Evolutionary conservation across 2,329 filamentous ascomycete species (phyloP).

Genomic region (Aureobasidium sp.): DNA sequence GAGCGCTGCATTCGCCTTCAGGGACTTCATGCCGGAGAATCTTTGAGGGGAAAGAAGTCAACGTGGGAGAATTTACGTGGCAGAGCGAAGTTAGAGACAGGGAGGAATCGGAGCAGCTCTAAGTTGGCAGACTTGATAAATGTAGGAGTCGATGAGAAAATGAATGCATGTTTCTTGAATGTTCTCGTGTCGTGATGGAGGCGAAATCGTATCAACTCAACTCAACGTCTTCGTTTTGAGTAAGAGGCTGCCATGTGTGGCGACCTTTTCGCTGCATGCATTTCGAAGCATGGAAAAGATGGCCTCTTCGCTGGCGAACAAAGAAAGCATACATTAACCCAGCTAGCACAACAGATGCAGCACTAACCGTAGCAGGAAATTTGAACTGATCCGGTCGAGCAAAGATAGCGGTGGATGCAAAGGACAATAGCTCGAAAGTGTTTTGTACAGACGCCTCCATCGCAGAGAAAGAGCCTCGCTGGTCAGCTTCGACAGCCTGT

Average conservation of each 20-base stretch:
- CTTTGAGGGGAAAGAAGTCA: neutral
- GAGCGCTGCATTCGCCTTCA: neutral
- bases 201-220: neutral
- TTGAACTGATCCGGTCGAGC: conserved; percentile 56
- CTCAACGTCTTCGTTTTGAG: neutral
- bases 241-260: neutral
- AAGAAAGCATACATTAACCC: conserved; percentile 49
- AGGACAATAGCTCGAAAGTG: conserved; percentile 62
- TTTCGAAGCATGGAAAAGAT: conserved; percentile 47
- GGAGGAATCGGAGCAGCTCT: neutral
- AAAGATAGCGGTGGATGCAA: conserved; percentile 58
- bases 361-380: conserved; percentile 55
- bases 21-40: neutral
- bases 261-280: conserved; percentile 20
- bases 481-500: conserved; percentile 29
- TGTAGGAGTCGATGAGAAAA: neutral
- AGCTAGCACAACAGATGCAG: conserved; percentile 44
- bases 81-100: neutral
- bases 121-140: neutral
- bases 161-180: neutral
- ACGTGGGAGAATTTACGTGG: neutral
- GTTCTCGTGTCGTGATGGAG: neutral
- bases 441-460: conserved; percentile 64
- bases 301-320: conserved; percentile 51
- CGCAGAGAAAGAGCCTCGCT: conserved; percentile 61